A percentile compares a stretch with the other conserved stretches of the same genome.
phyloP scores from a whole-genome alignment of 2,329 filamentous ascomycete species.

The Colletotrichum sojae region DNA sequence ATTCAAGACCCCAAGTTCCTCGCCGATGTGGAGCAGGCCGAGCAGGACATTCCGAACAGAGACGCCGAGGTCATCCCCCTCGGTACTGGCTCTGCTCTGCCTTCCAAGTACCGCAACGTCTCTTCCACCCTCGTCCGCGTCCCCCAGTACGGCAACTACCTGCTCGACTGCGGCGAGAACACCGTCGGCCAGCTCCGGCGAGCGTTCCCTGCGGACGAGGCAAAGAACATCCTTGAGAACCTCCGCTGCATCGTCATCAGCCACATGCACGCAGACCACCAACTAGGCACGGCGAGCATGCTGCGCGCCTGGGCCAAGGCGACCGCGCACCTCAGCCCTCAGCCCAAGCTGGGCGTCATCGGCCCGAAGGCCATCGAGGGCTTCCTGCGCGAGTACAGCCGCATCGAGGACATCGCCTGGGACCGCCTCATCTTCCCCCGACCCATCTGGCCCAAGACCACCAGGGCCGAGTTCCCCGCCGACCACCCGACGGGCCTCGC shows the following conservation, averaged over 20 bases:
- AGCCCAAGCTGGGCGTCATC: slow-evolving; percentile 72
- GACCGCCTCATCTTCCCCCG: slow-evolving; percentile 59
- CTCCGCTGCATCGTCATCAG: slow-evolving; percentile 92
- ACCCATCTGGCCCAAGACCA: slow-evolving; percentile 24
- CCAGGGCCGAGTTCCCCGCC: slow-evolving; percentile 55
- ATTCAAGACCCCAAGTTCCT: slow-evolving; percentile 62
- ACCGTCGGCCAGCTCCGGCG: slow-evolving; percentile 90
- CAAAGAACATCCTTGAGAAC: slow-evolving; percentile 80
- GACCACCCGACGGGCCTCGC: slow-evolving; percentile 70
- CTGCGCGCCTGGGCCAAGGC: slow-evolving; percentile 84
- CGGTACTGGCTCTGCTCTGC: slow-evolving; percentile 90
- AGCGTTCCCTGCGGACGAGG: slow-evolving; percentile 74
- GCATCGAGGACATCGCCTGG: slow-evolving; percentile 83
- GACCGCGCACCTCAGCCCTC: slow-evolving; percentile 52
- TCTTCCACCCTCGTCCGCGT: slow-evolving; percentile 88
- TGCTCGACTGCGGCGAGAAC: slow-evolving; percentile 93
- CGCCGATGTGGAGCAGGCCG: slow-evolving; percentile 63
- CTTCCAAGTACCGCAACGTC: slow-evolving; percentile 96
- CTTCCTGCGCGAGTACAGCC: slow-evolving; percentile 85
- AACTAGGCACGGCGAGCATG: slow-evolving; percentile 86
- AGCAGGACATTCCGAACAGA: slow-evolving; percentile 77
- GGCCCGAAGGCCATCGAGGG: slow-evolving; percentile 79
- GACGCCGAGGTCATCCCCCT: slow-evolving; percentile 89
- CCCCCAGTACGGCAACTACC: slow-evolving; percentile 87
- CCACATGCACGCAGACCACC: slow-evolving; percentile 96